Evolutionary conservation across 2,329 filamentous ascomycete genomes (phyloP), one percentile per base, ranked within the genome.

Genomic region (Colletotrichum magnum): DNA sequence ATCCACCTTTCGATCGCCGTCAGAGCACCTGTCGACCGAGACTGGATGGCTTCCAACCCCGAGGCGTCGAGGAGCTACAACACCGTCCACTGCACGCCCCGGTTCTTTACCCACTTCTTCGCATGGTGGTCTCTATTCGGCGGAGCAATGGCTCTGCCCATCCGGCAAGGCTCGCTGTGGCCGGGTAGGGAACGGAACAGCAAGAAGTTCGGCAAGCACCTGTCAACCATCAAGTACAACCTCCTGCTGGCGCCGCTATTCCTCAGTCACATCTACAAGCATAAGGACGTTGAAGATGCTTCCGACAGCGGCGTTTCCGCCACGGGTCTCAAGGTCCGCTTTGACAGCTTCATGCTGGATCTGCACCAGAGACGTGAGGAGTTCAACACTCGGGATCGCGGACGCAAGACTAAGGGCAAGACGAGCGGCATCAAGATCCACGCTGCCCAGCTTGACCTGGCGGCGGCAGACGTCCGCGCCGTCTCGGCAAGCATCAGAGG

Each of bases 181-280:
- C 95, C 95, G 6, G 94, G 94, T 0, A 88, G 94, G 26, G 96
- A 98, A 74, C 98, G 97, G 84, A 96, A 94, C 53, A 98, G 94
- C 85, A 99, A 99, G 83, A 99, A 99, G 79, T 99, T 99, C 78
- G 95, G 95, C 15, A 90, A 96, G 58, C 97, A 99, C 80, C 84
- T 99, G 71, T 95, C 94, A n/a, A 99, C 97, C 9, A 95, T 99
- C 85, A 99, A 99, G 84, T 98, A 98, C 83, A 98, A 95, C 71
- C 83, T 99, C 24, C 87, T 98, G 3, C 85, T 99, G 16, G 97
- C 96, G 2, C 96, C 96, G 0, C 83, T 99, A 2, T 99, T 97
- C 79, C 89, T 99, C 72, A 97, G 95, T 74, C 96, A 99, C 75
- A 94, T 99, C 39, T 99, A 99, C 84, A 98, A 98, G 80, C 96